phyloP scores from a whole-genome alignment of 139 green algal species.

The Edaphochlamys debaryana region DNA sequence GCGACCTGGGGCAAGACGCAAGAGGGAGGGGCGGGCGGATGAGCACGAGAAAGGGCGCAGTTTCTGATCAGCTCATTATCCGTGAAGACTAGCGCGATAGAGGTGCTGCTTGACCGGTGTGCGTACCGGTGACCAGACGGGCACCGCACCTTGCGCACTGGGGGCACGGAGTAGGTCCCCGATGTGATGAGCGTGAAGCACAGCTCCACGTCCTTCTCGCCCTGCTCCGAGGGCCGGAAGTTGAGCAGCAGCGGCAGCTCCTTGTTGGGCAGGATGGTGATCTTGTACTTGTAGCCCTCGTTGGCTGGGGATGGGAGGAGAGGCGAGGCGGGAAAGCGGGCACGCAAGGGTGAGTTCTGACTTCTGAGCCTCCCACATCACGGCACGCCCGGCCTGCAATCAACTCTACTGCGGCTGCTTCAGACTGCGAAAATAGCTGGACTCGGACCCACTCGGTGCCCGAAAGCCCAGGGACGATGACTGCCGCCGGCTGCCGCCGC shows the following conservation, averaged over 20 bases:
- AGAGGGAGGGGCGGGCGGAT: too few relatives aligned
- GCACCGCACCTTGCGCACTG: conserved; percentile 13
- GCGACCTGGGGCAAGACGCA: conserved; percentile 40
- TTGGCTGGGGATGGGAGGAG: background rate
- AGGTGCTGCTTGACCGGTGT: too few relatives aligned
- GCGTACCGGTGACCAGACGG: too few relatives aligned
- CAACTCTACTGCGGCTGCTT: too few relatives aligned
- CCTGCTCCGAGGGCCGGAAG: conserved; percentile 42
- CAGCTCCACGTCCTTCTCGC: conserved; percentile 39
- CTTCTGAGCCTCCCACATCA: background rate
- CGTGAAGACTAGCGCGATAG: too few relatives aligned
- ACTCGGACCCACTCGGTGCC: background rate
- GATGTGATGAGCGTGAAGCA: conserved; percentile 38
- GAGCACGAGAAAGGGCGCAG: too few relatives aligned
- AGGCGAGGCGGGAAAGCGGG: too few relatives aligned
- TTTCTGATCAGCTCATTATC: too few relatives aligned
- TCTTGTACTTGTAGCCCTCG: conserved; percentile 51
- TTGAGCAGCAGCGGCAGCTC: conserved; percentile 54
- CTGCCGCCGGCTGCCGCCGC: conserved; percentile 26
- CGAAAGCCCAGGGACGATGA: conserved; percentile 38
- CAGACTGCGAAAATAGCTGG: too few relatives aligned
- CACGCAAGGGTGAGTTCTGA: background rate
- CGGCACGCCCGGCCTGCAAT: too few relatives aligned
- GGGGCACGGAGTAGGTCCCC: background rate
- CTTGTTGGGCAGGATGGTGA: conserved; percentile 47